Base-by-base conservation (phyloP, 1,139 yeast genomes). In the Kodamaea sp. region DNA sequence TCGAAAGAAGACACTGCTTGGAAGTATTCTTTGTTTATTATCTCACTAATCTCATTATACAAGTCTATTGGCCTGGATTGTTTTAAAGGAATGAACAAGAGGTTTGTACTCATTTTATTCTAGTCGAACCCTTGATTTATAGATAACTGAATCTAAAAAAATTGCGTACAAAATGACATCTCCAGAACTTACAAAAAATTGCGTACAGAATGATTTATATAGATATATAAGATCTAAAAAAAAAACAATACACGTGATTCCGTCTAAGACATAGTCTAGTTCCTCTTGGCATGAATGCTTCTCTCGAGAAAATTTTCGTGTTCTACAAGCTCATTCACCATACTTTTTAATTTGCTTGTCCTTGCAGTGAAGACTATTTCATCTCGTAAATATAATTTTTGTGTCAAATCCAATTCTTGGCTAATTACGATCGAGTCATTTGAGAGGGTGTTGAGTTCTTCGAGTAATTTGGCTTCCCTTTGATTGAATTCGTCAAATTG, bases 1-100 rank as follows among this genome's bases (percentile, higher is more conserved):
- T 70, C 68, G 52, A 83, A 84, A 7, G 67, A 65, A 2, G 78
- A 65, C 1, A 87, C 72, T 2, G 85, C 68, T 57, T 86, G 95
- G 55, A 77, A 81, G 50, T 77, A 84, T 41, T 82, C 84, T 23
- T 62, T 56, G 35, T 76, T 68, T 29, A 87, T 84, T 27, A 79
- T 62, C 9, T 65, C 61, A 3, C 69, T 56, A 11, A 87, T 59
- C n/a, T 64, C 68, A 0, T 56, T 52, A 1, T 71, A 72, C 11
- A 84, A 53, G 37, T 73, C 71, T 1, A 76, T 54, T 2, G 65
- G 63, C 29, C 68, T 66, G 1, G 88, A 73, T 41, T 69, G 65
- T 38, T 84, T 62, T 22, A 75, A 64, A 0, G 89, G 88, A 3
- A 84, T 62, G 36, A 59, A 59, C 5, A 78, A 52, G 31, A 78